Evolutionary conservation across 768 basidiomycete species (phyloP).

Genomic region (Agrocybe praecox): DNA sequence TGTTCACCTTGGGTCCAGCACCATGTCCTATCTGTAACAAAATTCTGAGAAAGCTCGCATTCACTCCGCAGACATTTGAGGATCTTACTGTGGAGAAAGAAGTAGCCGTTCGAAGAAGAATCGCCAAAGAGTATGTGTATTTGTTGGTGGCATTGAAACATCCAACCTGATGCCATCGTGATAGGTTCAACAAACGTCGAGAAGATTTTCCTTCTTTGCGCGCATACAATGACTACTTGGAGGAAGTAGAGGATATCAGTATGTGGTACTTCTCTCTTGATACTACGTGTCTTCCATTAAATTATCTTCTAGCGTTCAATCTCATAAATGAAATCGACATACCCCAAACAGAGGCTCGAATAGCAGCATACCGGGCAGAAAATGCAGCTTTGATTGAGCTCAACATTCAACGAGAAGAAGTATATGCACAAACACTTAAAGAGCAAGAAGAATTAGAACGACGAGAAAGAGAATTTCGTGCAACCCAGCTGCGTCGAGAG

Average conservation of each 20-base stretch:
- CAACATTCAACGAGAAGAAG: conserved; percentile 82
- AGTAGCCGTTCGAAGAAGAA: conserved; percentile 83
- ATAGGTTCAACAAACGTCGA: conserved; percentile 90
- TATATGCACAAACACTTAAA: conserved; percentile 67
- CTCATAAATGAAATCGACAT: conserved; percentile 89
- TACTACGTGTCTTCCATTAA: conserved; percentile 1
- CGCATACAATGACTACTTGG: conserved; percentile 93
- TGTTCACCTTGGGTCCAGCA: conserved; percentile 95
- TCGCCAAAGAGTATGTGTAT: conserved; percentile 80
- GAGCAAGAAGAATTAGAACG: conserved; percentile 85
- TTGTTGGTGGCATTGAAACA: not conserved
- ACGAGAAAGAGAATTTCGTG: conserved; percentile 68
- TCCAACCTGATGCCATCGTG: not conserved
- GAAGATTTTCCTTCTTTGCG: conserved; percentile 85
- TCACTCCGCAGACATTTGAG: conserved; percentile 93
- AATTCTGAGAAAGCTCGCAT: conserved; percentile 89
- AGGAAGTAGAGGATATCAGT: conserved; percentile 91
- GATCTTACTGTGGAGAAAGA: conserved; percentile 94
- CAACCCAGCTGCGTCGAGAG: conserved; percentile 61
- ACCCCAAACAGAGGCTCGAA: conserved; percentile 78
- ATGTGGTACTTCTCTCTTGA: conserved; percentile 12
- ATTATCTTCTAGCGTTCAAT: conserved; percentile 78
- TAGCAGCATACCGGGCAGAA: conserved; percentile 74
- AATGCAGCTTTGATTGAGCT: conserved; percentile 84
- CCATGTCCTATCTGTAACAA: conserved; percentile 94